Evolutionary conservation across 2,329 filamentous ascomycete species (phyloP), one percentile per base, ranked within the genome.

Genomic region (Aspergillus phoenicis): DNA sequence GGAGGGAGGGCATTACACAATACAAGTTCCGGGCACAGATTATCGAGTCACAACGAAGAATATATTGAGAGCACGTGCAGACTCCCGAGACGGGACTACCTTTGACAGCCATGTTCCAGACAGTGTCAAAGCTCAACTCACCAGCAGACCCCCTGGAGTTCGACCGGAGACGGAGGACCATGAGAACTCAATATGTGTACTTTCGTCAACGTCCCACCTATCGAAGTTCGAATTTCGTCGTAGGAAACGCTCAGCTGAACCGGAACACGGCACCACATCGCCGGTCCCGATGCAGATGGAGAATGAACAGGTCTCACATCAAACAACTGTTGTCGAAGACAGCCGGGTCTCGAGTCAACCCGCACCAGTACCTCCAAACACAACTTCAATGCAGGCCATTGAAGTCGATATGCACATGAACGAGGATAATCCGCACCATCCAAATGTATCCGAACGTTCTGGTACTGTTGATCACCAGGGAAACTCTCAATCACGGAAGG

Each of bases 191-290:
- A 61, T 75, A 52, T 68, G 66, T 57, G 65, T 74, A 15, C 61
- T 75, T 15, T 70, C 73, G 52, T 76, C 77, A 8, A 75, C 75
- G 6, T 77, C 76, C 22, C 72, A 76, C 41, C 64, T 77, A 51
- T 71, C 75, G 2, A 73, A 72, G 48, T 80, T 79, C 59, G 71
- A 78, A 66, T 80, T 76, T 61, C 73, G 73, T 36, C 66, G 70
- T 15, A 68, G 60, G 57, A 67, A 65, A 39, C 36, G 54, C 17
- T 43, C 57, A 28, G 20, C 52, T 15, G 57, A 63, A n/a, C 48
- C 47, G 17, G 59, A 64, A 10, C 24, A 61, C 7, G 30, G 47
- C 51, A 52, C 54, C 24, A 63, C 64, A 28, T 64, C 61, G 20
- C 49, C 62, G 38, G 10, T 24, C 20, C 15, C 17, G 17, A 8